Conservation (phyloP, 306 rosid species). For the Potentilla sterilis region DNA sequence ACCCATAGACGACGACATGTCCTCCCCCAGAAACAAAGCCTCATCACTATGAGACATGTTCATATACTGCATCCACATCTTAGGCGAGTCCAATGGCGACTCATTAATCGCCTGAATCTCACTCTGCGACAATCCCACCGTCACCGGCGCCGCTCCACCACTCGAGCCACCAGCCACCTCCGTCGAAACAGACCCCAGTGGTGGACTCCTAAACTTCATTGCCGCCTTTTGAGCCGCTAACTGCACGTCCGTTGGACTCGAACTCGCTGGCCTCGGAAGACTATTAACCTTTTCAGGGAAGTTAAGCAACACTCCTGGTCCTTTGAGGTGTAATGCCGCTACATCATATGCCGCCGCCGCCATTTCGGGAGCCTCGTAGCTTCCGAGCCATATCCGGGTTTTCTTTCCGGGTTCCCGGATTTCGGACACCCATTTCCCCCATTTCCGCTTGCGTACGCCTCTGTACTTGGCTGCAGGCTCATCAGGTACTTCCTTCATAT, state of each 20-base stretch:
- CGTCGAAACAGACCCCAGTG: neutral
- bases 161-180: neutral
- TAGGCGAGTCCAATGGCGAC: slow-evolving; percentile 83
- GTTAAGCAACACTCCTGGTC: slow-evolving; percentile 50
- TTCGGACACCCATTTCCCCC: slow-evolving; percentile 98
- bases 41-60: slow-evolving; percentile 37
- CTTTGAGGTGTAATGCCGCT: slow-evolving; percentile 71
- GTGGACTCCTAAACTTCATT: slow-evolving; percentile 23
- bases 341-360: slow-evolving; percentile 90
- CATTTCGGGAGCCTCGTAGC: slow-evolving; percentile 70
- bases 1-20: slow-evolving; percentile 15
- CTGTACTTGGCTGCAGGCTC: slow-evolving; percentile 28
- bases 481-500: slow-evolving; percentile 27
- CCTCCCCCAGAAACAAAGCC: slow-evolving; percentile 28
- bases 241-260: slow-evolving; percentile 53
- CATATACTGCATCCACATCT: slow-evolving; percentile 72
- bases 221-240: slow-evolving; percentile 82
- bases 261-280: slow-evolving; percentile 55
- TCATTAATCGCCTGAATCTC: slow-evolving; percentile 90
- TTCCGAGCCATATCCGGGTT: slow-evolving; percentile 83
- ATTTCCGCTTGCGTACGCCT: slow-evolving; percentile 81
- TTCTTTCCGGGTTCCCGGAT: slow-evolving; percentile 84
- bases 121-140: slow-evolving; percentile 60
- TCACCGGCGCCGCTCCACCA: slow-evolving; percentile 22
- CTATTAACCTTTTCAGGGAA: slow-evolving; percentile 55